Evolutionary conservation across 1,139 yeast genomes (phyloP).

Genomic region (Geotrichum bryndzae): DNA sequence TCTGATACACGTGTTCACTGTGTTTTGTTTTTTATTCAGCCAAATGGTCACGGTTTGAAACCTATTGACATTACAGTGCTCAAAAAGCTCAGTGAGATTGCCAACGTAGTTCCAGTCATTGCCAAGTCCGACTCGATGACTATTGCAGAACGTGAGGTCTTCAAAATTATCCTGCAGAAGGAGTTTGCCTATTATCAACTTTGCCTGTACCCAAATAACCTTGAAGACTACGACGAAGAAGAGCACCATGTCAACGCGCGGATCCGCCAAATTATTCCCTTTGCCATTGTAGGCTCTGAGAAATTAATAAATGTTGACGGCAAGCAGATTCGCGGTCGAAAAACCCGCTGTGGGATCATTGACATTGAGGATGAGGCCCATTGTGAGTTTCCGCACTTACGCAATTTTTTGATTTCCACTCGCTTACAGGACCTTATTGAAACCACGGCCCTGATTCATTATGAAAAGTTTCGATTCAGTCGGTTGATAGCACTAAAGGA

Average conservation of each 20-base stretch:
- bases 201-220: constrained; percentile 85
- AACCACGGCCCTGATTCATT: constrained; percentile 80
- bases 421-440: constrained; percentile 95
- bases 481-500: constrained; percentile 93
- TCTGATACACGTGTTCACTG: constrained; percentile 94
- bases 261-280: constrained; percentile 65
- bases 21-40: constrained; percentile 83
- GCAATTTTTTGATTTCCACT: constrained; percentile 91
- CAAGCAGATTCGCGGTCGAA: constrained; percentile 78
- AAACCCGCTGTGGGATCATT: constrained; percentile 91
- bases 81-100: constrained; percentile 79
- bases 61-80: constrained; percentile 79
- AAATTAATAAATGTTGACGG: constrained; percentile 61
- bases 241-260: constrained; percentile 37
- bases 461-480: constrained; percentile 88
- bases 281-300: constrained; percentile 92
- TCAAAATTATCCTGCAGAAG: constrained; percentile 63
- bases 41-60: constrained; percentile 74
- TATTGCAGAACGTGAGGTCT: constrained; percentile 70
- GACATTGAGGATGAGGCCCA: constrained; percentile 81
- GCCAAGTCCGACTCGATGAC: constrained; percentile 91
- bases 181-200: constrained; percentile 72
- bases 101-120: constrained; percentile 91
- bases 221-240: constrained; percentile 64
- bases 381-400: constrained; percentile 88